Conservation (phyloP, 2,329 filamentous ascomycete genomes). For the Penicillium freii region DNA sequence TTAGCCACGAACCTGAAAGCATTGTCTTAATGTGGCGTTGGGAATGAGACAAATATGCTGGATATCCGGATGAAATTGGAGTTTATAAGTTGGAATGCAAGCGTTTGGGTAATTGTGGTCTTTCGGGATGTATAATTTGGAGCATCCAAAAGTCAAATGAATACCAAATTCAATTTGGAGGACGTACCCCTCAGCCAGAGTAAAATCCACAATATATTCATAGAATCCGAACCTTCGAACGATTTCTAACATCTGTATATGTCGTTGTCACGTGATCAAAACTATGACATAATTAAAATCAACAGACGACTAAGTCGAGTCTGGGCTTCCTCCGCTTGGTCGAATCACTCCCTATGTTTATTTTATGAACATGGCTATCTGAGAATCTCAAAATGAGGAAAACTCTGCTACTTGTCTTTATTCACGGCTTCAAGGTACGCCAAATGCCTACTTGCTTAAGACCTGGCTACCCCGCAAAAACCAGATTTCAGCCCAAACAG, state of each 20-base stretch:
- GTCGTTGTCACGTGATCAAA: background rate
- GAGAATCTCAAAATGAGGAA: constrained; percentile 40
- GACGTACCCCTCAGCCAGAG: background rate
- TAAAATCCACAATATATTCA: background rate
- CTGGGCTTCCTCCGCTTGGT: background rate
- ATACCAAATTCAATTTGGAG: background rate
- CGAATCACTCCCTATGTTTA: background rate
- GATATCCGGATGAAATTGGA: background rate
- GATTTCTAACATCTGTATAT: background rate
- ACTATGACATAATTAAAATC: constrained; percentile 6
- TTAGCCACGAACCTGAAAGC: background rate
- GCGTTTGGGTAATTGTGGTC: background rate
- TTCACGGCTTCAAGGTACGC: constrained; percentile 50
- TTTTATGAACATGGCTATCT: constrained; percentile 3
- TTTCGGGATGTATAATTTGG: background rate
- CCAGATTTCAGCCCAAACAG: background rate
- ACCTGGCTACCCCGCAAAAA: constrained; percentile 2
- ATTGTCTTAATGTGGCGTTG: constrained; percentile 3
- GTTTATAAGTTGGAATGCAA: background rate
- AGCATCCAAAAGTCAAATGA: background rate
- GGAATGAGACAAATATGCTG: constrained; percentile 6
- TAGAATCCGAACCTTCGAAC: background rate
- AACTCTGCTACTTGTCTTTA: constrained; percentile 48
- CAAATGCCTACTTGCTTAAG: background rate
- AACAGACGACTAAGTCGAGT: background rate